Base-by-base conservation (phyloP, 352 stramenopile genomes). In the Thalassiosira sp. region DNA sequence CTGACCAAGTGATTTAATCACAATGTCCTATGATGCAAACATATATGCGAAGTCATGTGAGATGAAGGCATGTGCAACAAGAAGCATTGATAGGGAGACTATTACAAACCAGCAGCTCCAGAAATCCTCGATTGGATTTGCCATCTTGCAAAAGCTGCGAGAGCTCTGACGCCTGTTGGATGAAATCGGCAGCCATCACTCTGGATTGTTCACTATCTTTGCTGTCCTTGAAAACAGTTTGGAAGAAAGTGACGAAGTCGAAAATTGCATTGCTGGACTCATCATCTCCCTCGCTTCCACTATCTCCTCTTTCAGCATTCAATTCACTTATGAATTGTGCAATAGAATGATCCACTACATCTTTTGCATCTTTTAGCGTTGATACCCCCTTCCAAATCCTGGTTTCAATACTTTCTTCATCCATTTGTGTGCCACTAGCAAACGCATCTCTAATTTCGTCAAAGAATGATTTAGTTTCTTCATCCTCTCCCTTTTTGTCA, bases 381-480 rank as follows among this genome's bases (percentile, higher is more conserved):
- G 46, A 54, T 31, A 54, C 18, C 5, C 46, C 46, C 1, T 24
- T 51, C 42, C 42, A 51, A 25, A 51, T 13, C n/a, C 25, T 51
- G n/a, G 42, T 51, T 51, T 51, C 42, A 10, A 51, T 22, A 25
- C 1, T 62, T 31, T 46, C 20, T 28, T 64, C 18, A 22, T 52
- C 24, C 22, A 13, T 52, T 52, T 51, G 20, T 22, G 11, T 6
- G 24, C n/a, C 31, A 40, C 15, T 25, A 37, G 37, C 46, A 54
- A 52, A 64, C 11, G 56, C 56, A 40, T 53, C 37, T 18, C 52
- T 64, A 8, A 64, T 64, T 64, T 64, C 56, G 28, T 64, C 56
- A 37, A 64, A 64, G 37, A 64, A 64, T 11, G 56, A 64, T 64
- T 35, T 51, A 0, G 53, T 49, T 62, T 33, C 53, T 25, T 28